Percentiles rank a stretch among this genome's conserved stretches.
These are phyloP conservation scores for Aspergillus neoniger DNA, from an alignment of 2,329 filamentous ascomycete species.

Conservation along the genomic window DNA sequence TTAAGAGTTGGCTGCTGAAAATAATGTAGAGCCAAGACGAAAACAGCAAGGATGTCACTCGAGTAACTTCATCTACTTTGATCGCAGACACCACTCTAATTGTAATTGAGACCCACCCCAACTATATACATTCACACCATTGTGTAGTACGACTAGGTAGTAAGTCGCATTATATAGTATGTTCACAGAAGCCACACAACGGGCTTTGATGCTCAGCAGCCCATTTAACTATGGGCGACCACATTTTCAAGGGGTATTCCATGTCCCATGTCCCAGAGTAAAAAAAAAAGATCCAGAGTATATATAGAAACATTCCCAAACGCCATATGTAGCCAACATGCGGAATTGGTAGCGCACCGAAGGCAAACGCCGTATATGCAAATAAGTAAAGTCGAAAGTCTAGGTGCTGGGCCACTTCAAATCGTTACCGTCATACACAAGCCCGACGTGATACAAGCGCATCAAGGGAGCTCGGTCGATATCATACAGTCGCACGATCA, in stretches of 20 bases:
- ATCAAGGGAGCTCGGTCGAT: background rate
- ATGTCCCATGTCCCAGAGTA: background rate
- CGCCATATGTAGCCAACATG: constrained; percentile 12
- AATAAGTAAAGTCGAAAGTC: background rate
- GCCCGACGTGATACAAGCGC: background rate
- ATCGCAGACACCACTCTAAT: too few relatives aligned
- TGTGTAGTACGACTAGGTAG: background rate
- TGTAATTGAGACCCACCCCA: too few relatives aligned
- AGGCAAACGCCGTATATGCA: constrained; percentile 17
- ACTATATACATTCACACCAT: background rate
- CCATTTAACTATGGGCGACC: background rate
- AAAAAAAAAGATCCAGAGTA: background rate
- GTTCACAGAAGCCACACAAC: background rate
- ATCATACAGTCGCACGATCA: constrained; percentile 3
- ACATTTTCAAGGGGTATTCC: background rate
- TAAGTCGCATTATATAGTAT: background rate
- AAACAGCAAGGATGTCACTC: too few relatives aligned
- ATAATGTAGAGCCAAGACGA: too few relatives aligned
- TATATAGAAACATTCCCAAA: constrained; percentile 19
- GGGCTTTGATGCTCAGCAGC: background rate
- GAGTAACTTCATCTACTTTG: too few relatives aligned
- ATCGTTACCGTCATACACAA: constrained; percentile 13
- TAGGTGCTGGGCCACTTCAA: constrained; percentile 6
- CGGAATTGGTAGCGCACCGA: constrained; percentile 6
- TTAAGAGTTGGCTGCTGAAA: too few relatives aligned